Percentiles rank a stretch among this genome's conserved stretches.
Evolutionary conservation across 192 early-diverging fungal species (phyloP).

Genomic region (Spinellus fusiger): DNA sequence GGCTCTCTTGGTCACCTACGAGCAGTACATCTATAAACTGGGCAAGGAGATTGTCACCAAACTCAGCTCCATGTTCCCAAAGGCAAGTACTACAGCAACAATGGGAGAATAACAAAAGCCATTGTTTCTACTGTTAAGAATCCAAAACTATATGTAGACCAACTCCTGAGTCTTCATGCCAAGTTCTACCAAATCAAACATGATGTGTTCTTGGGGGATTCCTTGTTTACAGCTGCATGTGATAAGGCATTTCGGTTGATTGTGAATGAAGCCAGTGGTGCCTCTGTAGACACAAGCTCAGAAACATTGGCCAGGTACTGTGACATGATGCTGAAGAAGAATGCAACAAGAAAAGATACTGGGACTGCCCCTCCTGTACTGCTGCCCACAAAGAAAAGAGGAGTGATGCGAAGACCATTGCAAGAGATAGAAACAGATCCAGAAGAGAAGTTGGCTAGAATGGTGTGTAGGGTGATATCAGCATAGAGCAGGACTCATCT

Average conservation of each 20-base stretch:
- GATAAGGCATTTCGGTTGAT: slow-evolving; percentile 94
- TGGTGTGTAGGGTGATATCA: slow-evolving; percentile 12
- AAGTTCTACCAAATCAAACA: slow-evolving; percentile 79
- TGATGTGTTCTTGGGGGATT: slow-evolving; percentile 74
- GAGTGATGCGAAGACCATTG: slow-evolving; percentile 6
- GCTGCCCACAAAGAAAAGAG: slow-evolving; percentile 3
- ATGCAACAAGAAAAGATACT: slow-evolving; percentile 70
- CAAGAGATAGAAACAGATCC: slow-evolving; percentile 39
- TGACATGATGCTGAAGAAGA: slow-evolving; percentile 85
- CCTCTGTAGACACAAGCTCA: slow-evolving; percentile 66
- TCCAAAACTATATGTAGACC: slow-evolving; percentile 81
- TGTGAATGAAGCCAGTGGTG: slow-evolving; percentile 82
- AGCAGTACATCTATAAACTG: slow-evolving; percentile 69
- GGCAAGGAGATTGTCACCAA: slow-evolving; percentile 55
- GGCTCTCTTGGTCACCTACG: slow-evolving; percentile 70
- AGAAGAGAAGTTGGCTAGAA: slow-evolving; percentile 41
- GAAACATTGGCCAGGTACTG: slow-evolving; percentile 88
- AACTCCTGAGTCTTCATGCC: slow-evolving; percentile 79
- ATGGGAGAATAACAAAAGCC: slow-evolving; percentile 15
- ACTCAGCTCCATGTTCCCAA: slow-evolving; percentile 23
- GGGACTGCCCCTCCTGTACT: not conserved
- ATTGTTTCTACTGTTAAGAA: slow-evolving; percentile 38
- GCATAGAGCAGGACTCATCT: not conserved
- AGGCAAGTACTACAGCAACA: slow-evolving; percentile 35
- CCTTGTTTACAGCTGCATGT: slow-evolving; percentile 83